These are phyloP conservation scores for Fusarium fracticaudum DNA, from an alignment of 2,329 filamentous ascomycete genomes.

Conservation along the genomic window DNA sequence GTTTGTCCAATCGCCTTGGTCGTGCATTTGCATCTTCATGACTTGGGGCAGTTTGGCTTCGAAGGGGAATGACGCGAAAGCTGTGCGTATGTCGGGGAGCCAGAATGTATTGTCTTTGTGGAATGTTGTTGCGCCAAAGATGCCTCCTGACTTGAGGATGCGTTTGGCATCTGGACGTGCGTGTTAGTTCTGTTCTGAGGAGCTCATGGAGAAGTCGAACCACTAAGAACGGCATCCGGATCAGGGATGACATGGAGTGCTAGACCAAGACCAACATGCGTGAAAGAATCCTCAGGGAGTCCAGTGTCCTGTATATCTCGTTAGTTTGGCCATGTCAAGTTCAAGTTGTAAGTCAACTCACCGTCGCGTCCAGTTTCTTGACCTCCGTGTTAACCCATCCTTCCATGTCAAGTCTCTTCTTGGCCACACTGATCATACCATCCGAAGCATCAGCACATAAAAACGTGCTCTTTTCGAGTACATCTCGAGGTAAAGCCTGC, in stretches of 20 bases:
- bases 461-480: conserved; percentile 56
- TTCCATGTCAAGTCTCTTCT: conserved; percentile 51
- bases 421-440: conserved; percentile 53
- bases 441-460: conserved; percentile 60
- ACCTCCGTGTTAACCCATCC: conserved; percentile 58
- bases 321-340: neutral
- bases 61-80: conserved; percentile 54
- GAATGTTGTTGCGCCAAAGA: conserved; percentile 51
- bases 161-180: conserved; percentile 46
- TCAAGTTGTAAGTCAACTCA: conserved; percentile 33
- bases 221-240: conserved; percentile 46
- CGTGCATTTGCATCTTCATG: conserved; percentile 52
- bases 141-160: conserved; percentile 52
- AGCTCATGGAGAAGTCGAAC: conserved; percentile 21
- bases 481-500: conserved; percentile 47
- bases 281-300: conserved; percentile 52
- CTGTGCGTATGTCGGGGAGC: conserved; percentile 50
- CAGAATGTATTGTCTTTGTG: conserved; percentile 50
- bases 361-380: conserved; percentile 58
- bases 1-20: conserved; percentile 52
- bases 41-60: conserved; percentile 48
- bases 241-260: conserved; percentile 58
- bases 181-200: neutral
- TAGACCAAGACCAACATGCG: conserved; percentile 58
- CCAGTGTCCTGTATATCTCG: conserved; percentile 48